Conservation (phyloP, 495 filamentous ascomycete species). For the Aspergillus homomorphus region DNA sequence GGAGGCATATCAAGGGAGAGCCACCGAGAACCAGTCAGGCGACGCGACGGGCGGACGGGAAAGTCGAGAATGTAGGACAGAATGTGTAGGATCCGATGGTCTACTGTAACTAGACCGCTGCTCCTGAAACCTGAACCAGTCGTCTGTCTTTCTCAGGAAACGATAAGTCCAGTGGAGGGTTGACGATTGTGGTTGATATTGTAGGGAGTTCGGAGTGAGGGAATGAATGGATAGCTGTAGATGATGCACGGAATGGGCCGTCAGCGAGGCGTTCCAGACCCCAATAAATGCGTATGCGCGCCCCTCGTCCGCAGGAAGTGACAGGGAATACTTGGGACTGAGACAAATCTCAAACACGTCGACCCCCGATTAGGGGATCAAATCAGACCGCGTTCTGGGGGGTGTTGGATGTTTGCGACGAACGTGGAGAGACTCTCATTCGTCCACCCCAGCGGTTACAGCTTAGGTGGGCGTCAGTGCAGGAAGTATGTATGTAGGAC, state of each 20-base stretch:
- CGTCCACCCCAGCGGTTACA: slow-evolving; percentile 18
- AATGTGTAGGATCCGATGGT: slow-evolving; percentile 6
- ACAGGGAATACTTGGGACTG: neutral
- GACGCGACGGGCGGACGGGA: slow-evolving; percentile 9
- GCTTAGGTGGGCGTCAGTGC: too few relatives aligned
- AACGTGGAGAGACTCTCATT: slow-evolving; percentile 11
- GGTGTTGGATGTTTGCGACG: slow-evolving; percentile 6
- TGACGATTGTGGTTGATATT: too few relatives aligned
- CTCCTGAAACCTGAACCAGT: slow-evolving; percentile 2
- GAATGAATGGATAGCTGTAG: too few relatives aligned
- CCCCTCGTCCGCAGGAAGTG: too few relatives aligned
- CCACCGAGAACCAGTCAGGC: slow-evolving; percentile 2
- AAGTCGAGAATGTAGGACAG: slow-evolving; percentile 23
- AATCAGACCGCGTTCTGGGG: neutral
- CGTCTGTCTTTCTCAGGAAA: neutral
- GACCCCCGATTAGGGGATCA: neutral
- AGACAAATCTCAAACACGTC: neutral
- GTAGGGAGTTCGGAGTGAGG: too few relatives aligned
- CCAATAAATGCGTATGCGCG: too few relatives aligned
- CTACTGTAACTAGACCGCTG: neutral
- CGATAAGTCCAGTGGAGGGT: neutral
- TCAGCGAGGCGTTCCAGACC: too few relatives aligned
- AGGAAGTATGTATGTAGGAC: too few relatives aligned
- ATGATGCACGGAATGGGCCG: too few relatives aligned
- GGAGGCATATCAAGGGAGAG: slow-evolving; percentile 23